Base-by-base conservation (phyloP, 148 eudicot species). In the Camellia lanceoleosa region DNA sequence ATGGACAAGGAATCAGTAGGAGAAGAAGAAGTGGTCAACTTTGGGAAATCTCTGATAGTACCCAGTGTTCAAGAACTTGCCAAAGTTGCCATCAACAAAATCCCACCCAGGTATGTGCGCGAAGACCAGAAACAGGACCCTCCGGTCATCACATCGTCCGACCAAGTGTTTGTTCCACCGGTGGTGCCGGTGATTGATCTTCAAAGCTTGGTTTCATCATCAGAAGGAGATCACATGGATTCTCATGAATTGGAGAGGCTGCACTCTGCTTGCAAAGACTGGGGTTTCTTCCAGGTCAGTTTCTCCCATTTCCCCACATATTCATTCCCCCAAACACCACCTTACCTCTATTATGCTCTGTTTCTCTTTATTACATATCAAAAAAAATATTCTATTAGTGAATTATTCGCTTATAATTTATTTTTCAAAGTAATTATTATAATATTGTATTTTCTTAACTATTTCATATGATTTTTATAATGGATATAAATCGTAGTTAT, bases 241-340 rank as follows among this genome's bases (percentile, higher is more conserved):
- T 76, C 75, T 23, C 30, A 23, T 75, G 89, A 88, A 67, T 69
- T 88, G 15, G 77, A 71, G 3, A 87, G 65, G 16, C 83, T 91
- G 30, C 88, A 89, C 62, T 38, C 43, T 11, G 92, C 92, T 64
- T 87, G 89, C 79, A 78, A 79, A 82, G 80, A 89, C 0, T 91
- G 92, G 92, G 94, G 92, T 0, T 87, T 91, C 67, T 88, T 88
- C 69, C 91, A 90, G 89, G 93, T 90, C 2, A 15, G 55, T 75
- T 59, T n/a, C 16, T 15, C 30, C 30, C 64, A 15, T 60, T 60
- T 60, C 5, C 30, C 43, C 3, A 30, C 10, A 16, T 62, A 3
- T 5, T 16, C 2, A 20, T 12, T 16, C 4, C n/a, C 66, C 20
- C 67, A 18, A 62, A 60, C 6, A 3, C 9, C 51, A 47, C 51